Percentiles rank a stretch among this genome's conserved stretches.
These are phyloP conservation scores for Dictyostelium purpureum DNA, from an alignment of 78 protist genomes.

Conservation along the genomic window DNA sequence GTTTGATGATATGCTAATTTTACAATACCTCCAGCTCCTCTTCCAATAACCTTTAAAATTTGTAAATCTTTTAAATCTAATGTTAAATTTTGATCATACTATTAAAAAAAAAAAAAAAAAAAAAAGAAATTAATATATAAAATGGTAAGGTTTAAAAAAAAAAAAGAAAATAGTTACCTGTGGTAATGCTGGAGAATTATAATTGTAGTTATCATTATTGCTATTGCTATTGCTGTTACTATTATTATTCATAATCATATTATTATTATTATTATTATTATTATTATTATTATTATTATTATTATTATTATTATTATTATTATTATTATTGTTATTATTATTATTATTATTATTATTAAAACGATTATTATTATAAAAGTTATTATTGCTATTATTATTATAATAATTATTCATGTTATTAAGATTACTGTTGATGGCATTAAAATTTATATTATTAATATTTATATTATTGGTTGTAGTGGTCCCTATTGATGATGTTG, in stretches of 20 bases:
- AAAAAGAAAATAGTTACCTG: neutral
- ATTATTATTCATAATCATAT: neutral
- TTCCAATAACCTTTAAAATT: conserved; percentile 50
- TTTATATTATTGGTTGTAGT: neutral
- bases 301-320: neutral
- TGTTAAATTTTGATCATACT: conserved; percentile 9
- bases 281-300: neutral
- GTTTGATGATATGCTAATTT: conserved; percentile 72
- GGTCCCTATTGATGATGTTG: neutral
- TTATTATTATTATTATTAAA: neutral
- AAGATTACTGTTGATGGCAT: neutral
- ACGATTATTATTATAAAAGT: neutral
- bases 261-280: neutral
- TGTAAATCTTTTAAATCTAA: conserved; percentile 73
- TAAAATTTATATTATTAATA: neutral
- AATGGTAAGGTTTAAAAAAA: neutral
- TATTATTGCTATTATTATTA: neutral
- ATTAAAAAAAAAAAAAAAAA: neutral
- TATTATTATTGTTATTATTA: neutral
- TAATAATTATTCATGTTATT: neutral
- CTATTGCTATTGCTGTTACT: neutral
- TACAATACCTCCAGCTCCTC: conserved; percentile 83
- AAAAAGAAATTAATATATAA: too few species aligned
- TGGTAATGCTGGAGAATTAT: too few species aligned
- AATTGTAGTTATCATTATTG: neutral